A percentile compares a stretch with the other conserved stretches of the same genome.
Evolutionary conservation across 495 filamentous ascomycete genomes (phyloP).

Genomic region (Aspergillus cavernicola): DNA sequence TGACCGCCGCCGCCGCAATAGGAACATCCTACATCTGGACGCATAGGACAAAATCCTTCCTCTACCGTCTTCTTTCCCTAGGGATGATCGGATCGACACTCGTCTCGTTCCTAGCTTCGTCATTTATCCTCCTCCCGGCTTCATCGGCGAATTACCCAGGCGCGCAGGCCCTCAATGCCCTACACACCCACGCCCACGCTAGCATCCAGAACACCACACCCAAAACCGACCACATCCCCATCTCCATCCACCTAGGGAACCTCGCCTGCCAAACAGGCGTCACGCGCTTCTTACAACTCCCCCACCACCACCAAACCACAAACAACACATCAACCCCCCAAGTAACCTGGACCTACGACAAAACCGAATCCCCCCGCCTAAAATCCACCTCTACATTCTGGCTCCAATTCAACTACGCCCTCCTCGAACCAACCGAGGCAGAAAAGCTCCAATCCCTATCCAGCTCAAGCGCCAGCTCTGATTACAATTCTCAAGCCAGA

Average conservation of each 20-base stretch:
- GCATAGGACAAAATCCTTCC: slow-evolving; percentile 53
- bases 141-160: slow-evolving; percentile 88
- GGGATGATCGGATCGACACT: slow-evolving; percentile 54
- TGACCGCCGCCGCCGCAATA: slow-evolving; percentile 75
- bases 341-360: slow-evolving; percentile 51
- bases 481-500: too few species aligned
- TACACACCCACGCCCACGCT: slow-evolving; percentile 36
- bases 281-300: slow-evolving; percentile 71
- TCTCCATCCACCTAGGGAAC: slow-evolving; percentile 74
- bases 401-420: slow-evolving; percentile 74
- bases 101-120: slow-evolving; percentile 54
- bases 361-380: slow-evolving; percentile 43
- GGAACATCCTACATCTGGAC: slow-evolving; percentile 72
- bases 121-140: slow-evolving; percentile 59
- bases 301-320: neutral
- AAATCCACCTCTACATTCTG: slow-evolving; percentile 69
- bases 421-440: slow-evolving; percentile 60
- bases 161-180: slow-evolving; percentile 61
- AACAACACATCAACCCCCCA: neutral
- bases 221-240: slow-evolving; percentile 16
- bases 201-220: slow-evolving; percentile 15
- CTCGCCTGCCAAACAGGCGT: slow-evolving; percentile 91
- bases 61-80: slow-evolving; percentile 56
- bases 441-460: slow-evolving; percentile 18
- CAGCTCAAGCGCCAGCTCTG: neutral